Conservation (phyloP, 345 rosid species). For the Eucalyptus camaldulensis region DNA sequence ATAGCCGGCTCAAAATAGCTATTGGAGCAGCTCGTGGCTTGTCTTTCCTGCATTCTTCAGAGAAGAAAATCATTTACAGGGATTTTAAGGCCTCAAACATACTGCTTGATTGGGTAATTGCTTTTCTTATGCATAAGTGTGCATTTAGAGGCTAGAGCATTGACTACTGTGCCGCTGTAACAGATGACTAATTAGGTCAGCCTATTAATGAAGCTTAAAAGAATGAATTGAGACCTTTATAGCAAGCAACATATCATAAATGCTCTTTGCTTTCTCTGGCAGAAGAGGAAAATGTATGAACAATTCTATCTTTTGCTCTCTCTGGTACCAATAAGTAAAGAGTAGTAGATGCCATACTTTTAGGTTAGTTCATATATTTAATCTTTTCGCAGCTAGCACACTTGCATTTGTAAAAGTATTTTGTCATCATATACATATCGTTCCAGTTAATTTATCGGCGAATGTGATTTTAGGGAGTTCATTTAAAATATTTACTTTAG, state of each 20-base stretch:
- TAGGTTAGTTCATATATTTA: neutral
- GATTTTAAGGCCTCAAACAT: constrained; percentile 86
- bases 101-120: constrained; percentile 63
- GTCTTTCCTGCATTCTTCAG: constrained; percentile 58
- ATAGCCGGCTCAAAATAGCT: constrained; percentile 59
- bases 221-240: neutral
- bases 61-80: constrained; percentile 66
- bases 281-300: neutral
- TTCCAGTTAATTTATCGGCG: neutral
- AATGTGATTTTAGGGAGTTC: neutral
- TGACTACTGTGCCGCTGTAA: neutral
- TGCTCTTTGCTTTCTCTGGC: neutral
- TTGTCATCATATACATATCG: neutral
- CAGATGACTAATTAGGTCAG: neutral
- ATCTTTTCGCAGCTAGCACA: neutral
- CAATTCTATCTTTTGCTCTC: neutral
- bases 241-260: neutral
- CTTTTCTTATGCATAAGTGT: neutral
- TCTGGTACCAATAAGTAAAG: neutral
- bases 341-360: neutral
- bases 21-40: constrained; percentile 81
- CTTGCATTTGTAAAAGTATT: neutral
- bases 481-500: neutral
- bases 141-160: neutral
- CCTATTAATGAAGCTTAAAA: neutral